Percentiles rank a stretch among this genome's conserved stretches.
phyloP scores from a whole-genome alignment of 345 rosid species.

The Murraya koenigii region DNA sequence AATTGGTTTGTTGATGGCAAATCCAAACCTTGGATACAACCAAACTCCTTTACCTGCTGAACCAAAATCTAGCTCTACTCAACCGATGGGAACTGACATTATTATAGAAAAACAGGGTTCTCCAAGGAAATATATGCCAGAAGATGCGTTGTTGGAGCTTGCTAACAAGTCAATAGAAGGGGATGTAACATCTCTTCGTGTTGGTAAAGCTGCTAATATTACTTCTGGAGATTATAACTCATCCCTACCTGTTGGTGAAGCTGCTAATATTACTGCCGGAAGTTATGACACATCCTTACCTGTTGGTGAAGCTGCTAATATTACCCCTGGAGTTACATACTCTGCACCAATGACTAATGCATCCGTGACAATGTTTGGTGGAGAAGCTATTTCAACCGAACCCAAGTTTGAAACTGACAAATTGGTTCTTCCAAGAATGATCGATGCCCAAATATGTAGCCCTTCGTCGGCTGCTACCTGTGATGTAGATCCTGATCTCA shows the following conservation, averaged over 20 bases:
- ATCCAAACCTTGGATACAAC: conserved; percentile 2
- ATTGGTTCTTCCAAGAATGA: conserved; percentile 21
- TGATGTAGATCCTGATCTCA: conserved; percentile 20
- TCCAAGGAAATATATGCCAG: conserved; percentile 19
- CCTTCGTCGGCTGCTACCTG: conserved; percentile 21
- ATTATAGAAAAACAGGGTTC: conserved; percentile 21
- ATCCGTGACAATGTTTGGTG: conserved; percentile 23
- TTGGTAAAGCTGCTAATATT: conserved; percentile 11
- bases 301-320: conserved; percentile 9
- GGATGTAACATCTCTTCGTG: conserved; percentile 7
- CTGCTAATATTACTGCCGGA: conserved; percentile 22
- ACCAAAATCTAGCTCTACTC: conserved; percentile 6
- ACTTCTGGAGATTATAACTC: not conserved
- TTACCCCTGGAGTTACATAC: not conserved
- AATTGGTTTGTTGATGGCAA: conserved; percentile 20
- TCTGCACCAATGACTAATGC: conserved; percentile 20
- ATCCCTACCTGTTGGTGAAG: conserved; percentile 15
- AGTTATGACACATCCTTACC: conserved; percentile 18
- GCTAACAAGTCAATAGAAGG: conserved; percentile 26
- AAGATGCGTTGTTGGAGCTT: conserved; percentile 33
- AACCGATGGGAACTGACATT: conserved; percentile 24
- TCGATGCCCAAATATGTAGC: conserved; percentile 13
- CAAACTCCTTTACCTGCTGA: conserved; percentile 3
- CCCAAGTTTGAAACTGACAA: conserved; percentile 20
- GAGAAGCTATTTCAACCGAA: conserved; percentile 22